Evolutionary conservation across 2,329 filamentous ascomycete species (phyloP), one percentile per base, ranked within the genome.

Genomic region (Cadophora sp.): DNA sequence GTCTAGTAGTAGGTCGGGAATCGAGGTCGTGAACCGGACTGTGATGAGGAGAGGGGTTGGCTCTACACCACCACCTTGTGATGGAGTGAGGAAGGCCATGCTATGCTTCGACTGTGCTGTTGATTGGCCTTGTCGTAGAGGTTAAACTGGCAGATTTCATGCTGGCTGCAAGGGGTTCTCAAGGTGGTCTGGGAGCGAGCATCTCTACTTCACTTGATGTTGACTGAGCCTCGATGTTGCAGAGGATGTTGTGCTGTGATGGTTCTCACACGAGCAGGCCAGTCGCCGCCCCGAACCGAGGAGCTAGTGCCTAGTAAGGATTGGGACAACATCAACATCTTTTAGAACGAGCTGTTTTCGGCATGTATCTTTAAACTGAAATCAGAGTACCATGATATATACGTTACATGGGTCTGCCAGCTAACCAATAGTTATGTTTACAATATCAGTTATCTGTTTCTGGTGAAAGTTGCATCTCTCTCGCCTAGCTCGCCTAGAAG

Each of bases 11-110:
- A 97, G 86, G 78, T 98, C 96, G 18, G 93, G 90, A 66, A 95
- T 86, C 0, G 93, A 89, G 68, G 90, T 89, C 62, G 93, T 93
- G 85, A 99, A 98, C 79, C 95, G 94, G 78, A 98, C 90, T 45
- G 92, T 95, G 55, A 98, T 84, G 75, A 91, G 89, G 65, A 97
- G 84, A 41, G 84, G 84, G 8, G 27, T 51, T n/a, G 65, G n/a
- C 30, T 63, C 24, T 20, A 27, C 20, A 39, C 55, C 63, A 13
- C 20, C 20, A 30, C 55, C 63, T 13, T 56, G 18, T 7, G 20
- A n/a, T 14, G 66, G 62, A 22, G 58, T 45, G 59, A 62, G 51
- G 27, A 48, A 62, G 30, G 59, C 59, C 59, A 62, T 66, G n/a
- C 39, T 48, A 62, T 66, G n/a, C 39, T 48, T 18, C 18, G 43